Base-by-base conservation (phyloP, 495 filamentous ascomycete species). In the Penicillium lagena region DNA sequence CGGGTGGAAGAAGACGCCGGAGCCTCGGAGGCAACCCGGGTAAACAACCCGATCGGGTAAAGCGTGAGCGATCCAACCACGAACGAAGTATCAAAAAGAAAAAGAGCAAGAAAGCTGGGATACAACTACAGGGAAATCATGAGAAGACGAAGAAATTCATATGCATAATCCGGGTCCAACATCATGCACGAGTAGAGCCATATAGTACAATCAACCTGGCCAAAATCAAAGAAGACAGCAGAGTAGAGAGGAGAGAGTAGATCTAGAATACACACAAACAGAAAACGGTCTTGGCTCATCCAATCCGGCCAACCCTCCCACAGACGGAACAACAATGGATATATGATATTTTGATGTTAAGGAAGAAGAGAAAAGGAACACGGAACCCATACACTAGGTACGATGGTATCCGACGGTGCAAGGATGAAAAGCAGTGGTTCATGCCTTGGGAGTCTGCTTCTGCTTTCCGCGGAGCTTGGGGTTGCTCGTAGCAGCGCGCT, bases 401-500 rank as follows among this genome's bases (percentile, higher is more conserved):
- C 28, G 17, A 15, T 38, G 14, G 12, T 38, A 9, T 28, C 32
- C 41, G 12, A 17, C 14, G 17, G 29, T 12, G 34, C 29, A 12
- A 9, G 6, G 12, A 7, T 12, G 7, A 15, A 17, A 12, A 34
- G 29, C 38, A 13, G 11, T 6, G 9, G 36, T 46, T 46, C 57
- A 56, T 38, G 46, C 49, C 51, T 64, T 63, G 58, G 35, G 57
- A n/a, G 68, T 60, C 55, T 71, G 67, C 67, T 73, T 73, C 37
- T 67, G 68, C 22, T 22, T 22, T 35, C 68, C 68, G 22, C 70
- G 65, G 29, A 85, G 76, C 70, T 89, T 90, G 12, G 86, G 87
- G 62, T 89, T 89, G 49, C 68, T 66, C 29, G 79, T 71, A 11
- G 75, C 73, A 39, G 78, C 66, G 42, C 79, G 77, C 76, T 95